Evolutionary conservation across 73 alveolate species (phyloP), one percentile per base, ranked within the genome.

Genomic region (Paramecium biaurelia): DNA sequence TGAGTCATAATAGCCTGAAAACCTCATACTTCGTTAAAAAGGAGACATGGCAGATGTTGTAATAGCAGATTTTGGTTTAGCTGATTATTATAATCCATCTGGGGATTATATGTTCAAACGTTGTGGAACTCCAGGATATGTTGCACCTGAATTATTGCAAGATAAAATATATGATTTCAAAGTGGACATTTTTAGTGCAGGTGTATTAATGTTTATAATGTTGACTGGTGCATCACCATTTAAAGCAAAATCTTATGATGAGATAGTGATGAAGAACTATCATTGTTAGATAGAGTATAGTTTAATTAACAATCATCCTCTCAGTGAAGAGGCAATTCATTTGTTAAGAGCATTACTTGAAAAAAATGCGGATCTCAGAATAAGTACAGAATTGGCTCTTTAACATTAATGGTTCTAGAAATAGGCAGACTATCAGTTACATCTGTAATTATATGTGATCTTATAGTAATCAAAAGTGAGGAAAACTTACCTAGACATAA

Each of bases 71-170:
- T 89, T 89, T 70, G 94, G 94, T 24, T 70, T 89, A 30, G 94
- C 94, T 1, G 94, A 89, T 30, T 89, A 34, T 45, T 89, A 89
- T 45, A 82, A 53, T 43, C 85, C 79, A n/a, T 18, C 24, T 0
- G 94, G 94, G 4, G 94, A 82, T 37, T 89, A 89, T 42, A 89
- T 89, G 94, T 89, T 89, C 42, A 45, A 89, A 34, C 58, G 94
- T 8, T 89, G 94, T 89, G 94, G 94, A 0, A 89, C 94, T 14
- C 94, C 94, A 28, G 94, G 94, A 14, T 89, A 89, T 72, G 94
- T 89, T 28, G 94, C 94, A 26, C 94, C 94, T 15, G 94, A 89
- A 70, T 76, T 89, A 10, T 72, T 89, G 18, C 63, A 76, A 28
- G 94, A 89, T 89, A 89, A 89, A 49, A 70, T 89, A 6, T 89